These are phyloP conservation scores for Teratosphaeria destructans DNA, from an alignment of 2,329 filamentous ascomycete genomes.

Conservation along the genomic window DNA sequence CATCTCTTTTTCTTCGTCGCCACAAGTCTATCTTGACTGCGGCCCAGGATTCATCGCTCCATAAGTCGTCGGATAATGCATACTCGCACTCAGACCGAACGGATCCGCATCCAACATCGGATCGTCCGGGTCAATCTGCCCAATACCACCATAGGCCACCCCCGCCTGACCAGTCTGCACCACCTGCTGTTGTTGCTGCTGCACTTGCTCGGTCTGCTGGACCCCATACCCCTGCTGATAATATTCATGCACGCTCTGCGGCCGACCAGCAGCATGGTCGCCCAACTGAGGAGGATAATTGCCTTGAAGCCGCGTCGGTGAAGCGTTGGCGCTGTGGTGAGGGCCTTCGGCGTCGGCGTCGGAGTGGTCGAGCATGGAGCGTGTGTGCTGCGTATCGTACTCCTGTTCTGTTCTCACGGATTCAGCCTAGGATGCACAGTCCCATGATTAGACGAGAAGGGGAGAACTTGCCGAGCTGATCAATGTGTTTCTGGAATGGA, in stretches of 20 bases:
- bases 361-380: constrained; percentile 59
- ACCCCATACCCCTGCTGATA: constrained; percentile 9
- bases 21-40: constrained; percentile 2
- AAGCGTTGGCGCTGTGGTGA: constrained; percentile 8
- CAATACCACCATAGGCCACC: constrained; percentile 23
- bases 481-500: constrained; percentile 86
- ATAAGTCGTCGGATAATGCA: constrained; percentile 86
- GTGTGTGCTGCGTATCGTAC: constrained; percentile 62
- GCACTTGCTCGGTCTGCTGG: constrained; percentile 1
- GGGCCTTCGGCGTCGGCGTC: constrained; percentile 15
- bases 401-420: constrained; percentile 75
- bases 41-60: constrained; percentile 43
- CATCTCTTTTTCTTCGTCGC: background rate
- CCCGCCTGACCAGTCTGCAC: background rate
- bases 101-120: constrained; percentile 86
- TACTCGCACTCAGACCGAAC: constrained; percentile 84
- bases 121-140: constrained; percentile 61
- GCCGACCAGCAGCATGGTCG: constrained; percentile 11
- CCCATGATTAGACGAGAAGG: constrained; percentile 41
- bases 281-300: constrained; percentile 17
- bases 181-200: constrained; percentile 1
- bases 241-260: constrained; percentile 20
- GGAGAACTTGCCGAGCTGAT: constrained; percentile 81
- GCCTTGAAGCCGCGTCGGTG: constrained; percentile 17
- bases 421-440: constrained; percentile 60